These are phyloP conservation scores for Kuraishia hungarica DNA, from an alignment of 805 yeast genomes.

Conservation along the genomic window DNA sequence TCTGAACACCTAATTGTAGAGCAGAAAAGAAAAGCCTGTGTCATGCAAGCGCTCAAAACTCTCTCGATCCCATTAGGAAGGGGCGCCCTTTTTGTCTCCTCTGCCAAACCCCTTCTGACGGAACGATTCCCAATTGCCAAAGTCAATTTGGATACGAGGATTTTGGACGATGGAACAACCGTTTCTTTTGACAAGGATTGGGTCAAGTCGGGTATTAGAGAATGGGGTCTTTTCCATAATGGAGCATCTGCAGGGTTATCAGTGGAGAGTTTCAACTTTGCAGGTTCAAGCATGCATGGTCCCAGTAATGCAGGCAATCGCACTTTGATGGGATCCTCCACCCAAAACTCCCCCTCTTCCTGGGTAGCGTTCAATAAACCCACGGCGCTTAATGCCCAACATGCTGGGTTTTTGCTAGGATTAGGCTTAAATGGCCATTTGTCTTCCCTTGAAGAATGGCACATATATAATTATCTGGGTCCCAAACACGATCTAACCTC, in stretches of 20 bases:
- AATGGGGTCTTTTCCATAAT: conserved; percentile 89
- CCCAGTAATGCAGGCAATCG: too few relatives aligned
- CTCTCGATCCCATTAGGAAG: conserved; percentile 72
- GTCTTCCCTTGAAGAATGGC: conserved; percentile 86
- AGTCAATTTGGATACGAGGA: conserved; percentile 57
- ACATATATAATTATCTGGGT: conserved; percentile 84
- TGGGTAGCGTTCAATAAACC: conserved; percentile 92
- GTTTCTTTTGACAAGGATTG: conserved; percentile 49
- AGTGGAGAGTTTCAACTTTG: conserved; percentile 21
- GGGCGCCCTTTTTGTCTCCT: conserved; percentile 61
- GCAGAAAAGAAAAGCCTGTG: conserved; percentile 49
- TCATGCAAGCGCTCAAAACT: conserved; percentile 59
- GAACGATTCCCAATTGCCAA: conserved; percentile 78
- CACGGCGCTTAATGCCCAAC: conserved; percentile 59
- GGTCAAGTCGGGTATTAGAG: conserved; percentile 37
- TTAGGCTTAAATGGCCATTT: conserved; percentile 89
- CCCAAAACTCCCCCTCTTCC: not conserved
- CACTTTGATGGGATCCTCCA: too few relatives aligned
- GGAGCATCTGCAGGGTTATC: conserved; percentile 86
- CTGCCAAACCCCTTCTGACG: conserved; percentile 70
- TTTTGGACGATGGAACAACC: conserved; percentile 57
- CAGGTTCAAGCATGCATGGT: not conserved
- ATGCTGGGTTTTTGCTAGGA: conserved; percentile 92
- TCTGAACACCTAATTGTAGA: conserved; percentile 50
- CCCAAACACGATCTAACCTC: conserved; percentile 82